Percentiles rank a stretch among this genome's conserved stretches.
Evolutionary conservation across 2,329 filamentous ascomycete genomes (phyloP).

Genomic region (Beauveria australis): DNA sequence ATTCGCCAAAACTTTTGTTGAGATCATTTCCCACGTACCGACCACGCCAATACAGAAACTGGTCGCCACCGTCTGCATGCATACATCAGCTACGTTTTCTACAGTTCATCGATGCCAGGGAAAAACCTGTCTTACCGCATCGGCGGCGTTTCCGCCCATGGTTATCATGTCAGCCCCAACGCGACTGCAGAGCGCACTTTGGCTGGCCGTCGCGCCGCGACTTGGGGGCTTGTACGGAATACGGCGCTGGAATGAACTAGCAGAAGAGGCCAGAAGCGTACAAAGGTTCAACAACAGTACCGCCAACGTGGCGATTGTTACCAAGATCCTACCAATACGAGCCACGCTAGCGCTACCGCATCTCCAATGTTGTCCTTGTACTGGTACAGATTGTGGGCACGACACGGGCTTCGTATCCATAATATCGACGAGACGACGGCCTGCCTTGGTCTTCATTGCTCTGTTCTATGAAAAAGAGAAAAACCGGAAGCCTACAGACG

Average conservation of each 20-base stretch:
- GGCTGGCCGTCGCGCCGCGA: slow-evolving; percentile 52
- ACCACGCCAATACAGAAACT: background rate
- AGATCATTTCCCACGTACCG: slow-evolving; percentile 37
- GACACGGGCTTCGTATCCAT: too few relatives aligned
- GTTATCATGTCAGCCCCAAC: slow-evolving; percentile 50
- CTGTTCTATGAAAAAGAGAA: too few relatives aligned
- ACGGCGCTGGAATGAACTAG: background rate
- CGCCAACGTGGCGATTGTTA: background rate
- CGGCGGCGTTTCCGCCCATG: slow-evolving; percentile 56
- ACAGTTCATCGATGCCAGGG: too few relatives aligned
- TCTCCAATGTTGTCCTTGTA: too few relatives aligned
- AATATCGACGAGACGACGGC: too few relatives aligned
- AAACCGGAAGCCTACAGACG: too few relatives aligned
- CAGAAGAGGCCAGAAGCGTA: background rate
- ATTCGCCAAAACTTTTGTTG: slow-evolving; percentile 36
- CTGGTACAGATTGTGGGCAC: too few relatives aligned
- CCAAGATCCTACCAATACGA: background rate
- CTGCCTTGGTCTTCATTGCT: too few relatives aligned
- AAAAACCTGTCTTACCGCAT: slow-evolving; percentile 49
- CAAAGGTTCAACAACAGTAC: background rate
- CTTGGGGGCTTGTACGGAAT: slow-evolving; percentile 11
- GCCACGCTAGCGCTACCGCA: too few relatives aligned
- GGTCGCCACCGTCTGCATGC: background rate
- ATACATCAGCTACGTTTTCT: background rate
- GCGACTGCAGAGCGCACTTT: slow-evolving; percentile 49